These are phyloP conservation scores for Rubus parviflorus DNA, from an alignment of 306 rosid genomes.

Conservation along the genomic window DNA sequence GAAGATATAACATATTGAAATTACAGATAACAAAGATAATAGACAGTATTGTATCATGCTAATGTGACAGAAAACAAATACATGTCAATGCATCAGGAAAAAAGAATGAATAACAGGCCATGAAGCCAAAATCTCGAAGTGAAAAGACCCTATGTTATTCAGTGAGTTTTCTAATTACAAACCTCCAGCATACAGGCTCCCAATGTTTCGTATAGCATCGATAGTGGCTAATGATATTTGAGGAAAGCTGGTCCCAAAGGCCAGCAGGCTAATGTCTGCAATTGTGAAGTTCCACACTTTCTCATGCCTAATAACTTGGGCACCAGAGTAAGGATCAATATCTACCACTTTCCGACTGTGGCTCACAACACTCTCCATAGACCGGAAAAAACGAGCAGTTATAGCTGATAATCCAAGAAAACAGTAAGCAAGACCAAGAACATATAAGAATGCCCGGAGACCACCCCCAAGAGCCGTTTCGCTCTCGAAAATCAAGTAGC, in stretches of 20 bases:
- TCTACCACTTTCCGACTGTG: slow-evolving; percentile 64
- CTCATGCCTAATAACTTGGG: slow-evolving; percentile 47
- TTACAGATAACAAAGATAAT: neutral
- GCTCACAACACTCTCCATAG: slow-evolving; percentile 94
- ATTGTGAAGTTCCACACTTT: slow-evolving; percentile 95
- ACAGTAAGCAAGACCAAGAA: slow-evolving; percentile 79
- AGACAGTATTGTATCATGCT: too few relatives aligned
- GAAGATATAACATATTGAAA: neutral
- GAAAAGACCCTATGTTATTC: neutral
- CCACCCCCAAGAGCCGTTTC: slow-evolving; percentile 61
- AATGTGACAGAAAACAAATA: neutral
- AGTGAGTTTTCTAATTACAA: slow-evolving; percentile 33
- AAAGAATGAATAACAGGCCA: neutral
- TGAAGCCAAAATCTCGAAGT: slow-evolving; percentile 24
- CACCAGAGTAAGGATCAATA: slow-evolving; percentile 57
- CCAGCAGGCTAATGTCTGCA: slow-evolving; percentile 90
- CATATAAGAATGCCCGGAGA: slow-evolving; percentile 54
- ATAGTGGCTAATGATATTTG: slow-evolving; percentile 95
- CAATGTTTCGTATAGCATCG: slow-evolving; percentile 81
- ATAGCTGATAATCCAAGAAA: slow-evolving; percentile 89
- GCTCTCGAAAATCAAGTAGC: slow-evolving; percentile 59
- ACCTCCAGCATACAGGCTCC: slow-evolving; percentile 91
- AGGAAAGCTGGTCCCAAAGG: slow-evolving; percentile 98
- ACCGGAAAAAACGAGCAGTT: slow-evolving; percentile 72
- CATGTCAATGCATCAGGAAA: neutral